Evolutionary conservation across 2,329 filamentous ascomycete genomes (phyloP), one percentile per base, ranked within the genome.

Genomic region (Neurospora crassa): DNA sequence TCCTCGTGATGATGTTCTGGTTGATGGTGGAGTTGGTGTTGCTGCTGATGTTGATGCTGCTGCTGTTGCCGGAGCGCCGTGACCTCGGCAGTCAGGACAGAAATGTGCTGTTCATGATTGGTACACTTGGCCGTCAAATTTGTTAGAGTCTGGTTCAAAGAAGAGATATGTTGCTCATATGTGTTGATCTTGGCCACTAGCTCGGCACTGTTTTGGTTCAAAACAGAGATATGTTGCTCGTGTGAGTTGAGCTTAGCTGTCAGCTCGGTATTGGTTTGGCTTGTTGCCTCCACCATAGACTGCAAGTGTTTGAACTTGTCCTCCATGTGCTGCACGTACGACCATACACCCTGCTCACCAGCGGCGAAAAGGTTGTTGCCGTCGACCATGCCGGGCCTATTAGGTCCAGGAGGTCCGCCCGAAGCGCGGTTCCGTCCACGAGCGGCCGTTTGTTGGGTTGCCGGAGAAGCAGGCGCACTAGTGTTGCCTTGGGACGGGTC

Each of bases 301-400:
- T 68, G 67, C 14, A 79, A 72, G 29, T 72, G 68, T 68, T 73
- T 78, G 40, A 84, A 76, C 68, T 81, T 83, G 14, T 88, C 86
- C 77, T 95, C 92, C 68, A 95, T 83, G 20, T 85, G 86, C 71
- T 92, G 89, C 42, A 94, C 87, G 76, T 93, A 93, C 4, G 85
- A 82, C 90, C 90, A 93, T 10, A 94, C 82, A 59, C 89, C 89
- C 73, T 88, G 84, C 69, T 89, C 87, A 20, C 83, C 83, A 20
- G 85, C 82, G 69, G 88, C 83, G 79, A 93, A 90, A 72, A 93
- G 84, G 75, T 92, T 93, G 73, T 87, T 88, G 74, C 88, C 88
- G 76, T 88, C 90, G 72, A 87, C 87, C 18, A 83, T 85, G 68
- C 86, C 88, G 68, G 85, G 87, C 63, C 82, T 82, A 24, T 69